Percentiles rank a stretch among this genome's conserved stretches.
Conservation (phyloP, 371 early-diverging fungal genomes). For the Rhizopus sp. region DNA sequence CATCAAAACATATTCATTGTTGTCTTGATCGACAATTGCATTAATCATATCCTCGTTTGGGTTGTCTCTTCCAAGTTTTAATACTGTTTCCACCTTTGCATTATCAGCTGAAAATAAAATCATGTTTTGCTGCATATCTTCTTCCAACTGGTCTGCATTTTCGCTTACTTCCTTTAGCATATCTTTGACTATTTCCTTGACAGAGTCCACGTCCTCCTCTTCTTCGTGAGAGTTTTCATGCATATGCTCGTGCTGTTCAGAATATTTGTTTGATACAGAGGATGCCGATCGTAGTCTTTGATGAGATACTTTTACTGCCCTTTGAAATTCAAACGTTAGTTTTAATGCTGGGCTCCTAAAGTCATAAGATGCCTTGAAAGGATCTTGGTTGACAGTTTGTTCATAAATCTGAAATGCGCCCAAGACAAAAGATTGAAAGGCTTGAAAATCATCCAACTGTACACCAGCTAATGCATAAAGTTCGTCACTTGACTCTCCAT, state of each 20-base stretch:
- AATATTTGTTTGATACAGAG: conserved; percentile 11
- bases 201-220: conserved; percentile 26
- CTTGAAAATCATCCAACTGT: conserved; percentile 42
- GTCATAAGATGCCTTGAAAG: conserved; percentile 25
- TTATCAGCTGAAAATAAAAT: conserved; percentile 30
- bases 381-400: conserved; percentile 29
- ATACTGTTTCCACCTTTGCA: conserved; percentile 47
- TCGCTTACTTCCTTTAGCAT: conserved; percentile 54
- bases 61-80: conserved; percentile 31
- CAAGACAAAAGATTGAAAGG: conserved; percentile 43
- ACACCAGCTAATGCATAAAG: conserved; percentile 38
- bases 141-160: conserved; percentile 49
- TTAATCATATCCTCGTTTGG: conserved; percentile 21
- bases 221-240: conserved; percentile 4
- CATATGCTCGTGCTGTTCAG: conserved; percentile 3
- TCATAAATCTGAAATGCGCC: conserved; percentile 48
- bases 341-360: conserved; percentile 46
- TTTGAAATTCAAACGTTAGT: conserved; percentile 47
- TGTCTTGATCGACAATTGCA: conserved; percentile 53
- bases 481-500: conserved; percentile 24
- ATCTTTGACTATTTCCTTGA: conserved; percentile 38
- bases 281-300: conserved; percentile 27
- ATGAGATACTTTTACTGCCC: conserved; percentile 46
- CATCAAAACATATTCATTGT: conserved; percentile 59
- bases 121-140: conserved; percentile 47